Percentiles rank a stretch among this genome's conserved stretches.
phyloP scores from a whole-genome alignment of 768 basidiomycete genomes.

The Dentipellis fragilis region DNA sequence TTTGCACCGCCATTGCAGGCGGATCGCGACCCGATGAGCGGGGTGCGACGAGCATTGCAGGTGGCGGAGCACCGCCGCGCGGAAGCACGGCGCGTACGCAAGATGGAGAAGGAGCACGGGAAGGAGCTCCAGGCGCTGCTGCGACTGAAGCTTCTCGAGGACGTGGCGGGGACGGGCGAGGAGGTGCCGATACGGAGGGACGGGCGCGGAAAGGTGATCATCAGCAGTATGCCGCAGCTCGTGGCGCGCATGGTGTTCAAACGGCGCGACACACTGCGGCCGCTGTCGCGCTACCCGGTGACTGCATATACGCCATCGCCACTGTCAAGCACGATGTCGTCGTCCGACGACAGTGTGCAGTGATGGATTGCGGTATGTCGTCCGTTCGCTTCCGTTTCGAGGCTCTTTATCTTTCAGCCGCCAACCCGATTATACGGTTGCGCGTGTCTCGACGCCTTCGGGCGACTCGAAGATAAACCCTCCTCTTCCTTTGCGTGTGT shows the following conservation, averaged over 20 bases:
- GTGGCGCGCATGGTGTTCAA: constrained; percentile 40
- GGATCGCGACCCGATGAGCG: constrained; percentile 20
- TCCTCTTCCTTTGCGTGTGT: not conserved
- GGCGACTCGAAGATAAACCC: no score
- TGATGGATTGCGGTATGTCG: not conserved
- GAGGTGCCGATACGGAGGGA: constrained; percentile 14
- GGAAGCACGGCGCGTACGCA: constrained; percentile 27
- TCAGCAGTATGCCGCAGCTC: constrained; percentile 28
- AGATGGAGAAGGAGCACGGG: constrained; percentile 42
- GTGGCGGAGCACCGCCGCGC: constrained; percentile 10
- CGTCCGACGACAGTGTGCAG: not conserved
- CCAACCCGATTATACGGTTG: not conserved
- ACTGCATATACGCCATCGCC: constrained; percentile 21
- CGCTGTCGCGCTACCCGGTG: constrained; percentile 27
- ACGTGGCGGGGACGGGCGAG: constrained; percentile 11
- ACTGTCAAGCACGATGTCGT: constrained; percentile 15
- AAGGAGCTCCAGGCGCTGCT: constrained; percentile 48
- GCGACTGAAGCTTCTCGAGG: constrained; percentile 39
- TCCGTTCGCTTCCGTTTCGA: not conserved
- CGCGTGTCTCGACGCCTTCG: no score
- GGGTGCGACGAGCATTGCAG: constrained; percentile 21
- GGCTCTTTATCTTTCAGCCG: not conserved
- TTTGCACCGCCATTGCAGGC: constrained; percentile 6
- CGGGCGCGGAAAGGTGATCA: constrained; percentile 6
- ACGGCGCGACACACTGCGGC: constrained; percentile 28